Evolutionary conservation across 371 early-diverging fungal genomes (phyloP), one percentile per base, ranked within the genome.

Genomic region (Apophysomyces variabilis): DNA sequence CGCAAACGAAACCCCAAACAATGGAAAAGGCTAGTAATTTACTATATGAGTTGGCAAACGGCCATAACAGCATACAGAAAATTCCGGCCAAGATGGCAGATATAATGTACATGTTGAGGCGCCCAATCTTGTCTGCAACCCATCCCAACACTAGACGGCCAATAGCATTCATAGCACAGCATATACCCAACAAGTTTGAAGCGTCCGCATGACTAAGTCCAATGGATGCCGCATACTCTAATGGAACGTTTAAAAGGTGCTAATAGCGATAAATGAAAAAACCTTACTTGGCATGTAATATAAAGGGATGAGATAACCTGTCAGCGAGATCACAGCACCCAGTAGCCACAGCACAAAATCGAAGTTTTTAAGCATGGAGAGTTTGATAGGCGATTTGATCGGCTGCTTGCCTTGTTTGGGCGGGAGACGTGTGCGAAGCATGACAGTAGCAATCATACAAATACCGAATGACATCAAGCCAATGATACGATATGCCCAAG

Each of bases 81-180:
- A 77, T 58, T 7, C 83, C 81, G 2, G 86, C 58, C 16, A 71
- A 54, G 11, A 61, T 57, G 13, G 67, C 68, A 1, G 75, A 41
- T 9, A 75, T 64, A 1, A 70, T 57, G 38, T 65, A 75, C 65
- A 70, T 75, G 41, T 75, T 76, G 6, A 91, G 74, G 41, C 85
- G 80, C 1, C 94, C 94, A 37, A 90, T 69, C n/a, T 66, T 67
- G 57, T 90, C 90, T 16, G 87, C 87, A 45, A 83, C 67, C 36
- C 80, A 72, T 5, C 93, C 93, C 16, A 87, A 75, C 7, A 83
- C 65, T 39, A 93, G 71, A 58, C 94, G 88, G 4, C 91, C 91
- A 7, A 89, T 63, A 0, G 90, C 90, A 41, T 76, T 76, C 71
- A 79, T 63, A 9, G 77, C 74, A 54, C 73, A 76, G 9, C 66